Conservation (phyloP, 345 rosid species). For the Linum lewisii region DNA sequence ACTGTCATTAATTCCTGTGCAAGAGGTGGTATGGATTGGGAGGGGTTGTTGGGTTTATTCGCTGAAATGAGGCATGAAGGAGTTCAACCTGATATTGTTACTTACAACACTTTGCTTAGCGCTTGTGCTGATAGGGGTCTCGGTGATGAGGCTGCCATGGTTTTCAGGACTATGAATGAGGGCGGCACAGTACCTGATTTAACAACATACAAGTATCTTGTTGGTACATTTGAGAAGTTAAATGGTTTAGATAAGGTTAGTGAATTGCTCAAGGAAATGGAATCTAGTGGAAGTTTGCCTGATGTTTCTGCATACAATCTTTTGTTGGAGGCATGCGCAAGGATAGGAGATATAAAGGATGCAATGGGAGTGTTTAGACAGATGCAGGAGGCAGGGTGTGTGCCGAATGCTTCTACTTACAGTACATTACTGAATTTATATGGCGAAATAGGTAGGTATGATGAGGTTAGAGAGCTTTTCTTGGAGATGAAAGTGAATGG, state of each 20-base stretch:
- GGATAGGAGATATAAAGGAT: constrained; percentile 58
- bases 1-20: constrained; percentile 86
- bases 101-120: constrained; percentile 79
- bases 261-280: constrained; percentile 72
- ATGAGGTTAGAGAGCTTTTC: constrained; percentile 80
- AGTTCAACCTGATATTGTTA: constrained; percentile 74
- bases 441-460: constrained; percentile 70
- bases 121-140: constrained; percentile 84
- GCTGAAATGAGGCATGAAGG: constrained; percentile 98
- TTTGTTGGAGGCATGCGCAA: constrained; percentile 70
- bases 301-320: constrained; percentile 76
- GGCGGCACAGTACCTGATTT: constrained; percentile 85
- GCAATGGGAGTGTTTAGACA: constrained; percentile 76
- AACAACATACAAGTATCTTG: constrained; percentile 61
- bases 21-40: constrained; percentile 91
- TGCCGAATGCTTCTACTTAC: constrained; percentile 61
- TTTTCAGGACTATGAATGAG: constrained; percentile 87
- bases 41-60: constrained; percentile 75
- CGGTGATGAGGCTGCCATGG: constrained; percentile 91
- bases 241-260: constrained; percentile 57
- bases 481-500: constrained; percentile 92
- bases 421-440: constrained; percentile 69
- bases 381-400: constrained; percentile 81
- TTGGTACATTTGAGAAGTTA: constrained; percentile 67
- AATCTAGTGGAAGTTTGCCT: constrained; percentile 63